A percentile compares a stretch with the other conserved stretches of the same genome.
Evolutionary conservation across 176 grass and related monocot species (phyloP).

Genomic region (Oryza punctata): DNA sequence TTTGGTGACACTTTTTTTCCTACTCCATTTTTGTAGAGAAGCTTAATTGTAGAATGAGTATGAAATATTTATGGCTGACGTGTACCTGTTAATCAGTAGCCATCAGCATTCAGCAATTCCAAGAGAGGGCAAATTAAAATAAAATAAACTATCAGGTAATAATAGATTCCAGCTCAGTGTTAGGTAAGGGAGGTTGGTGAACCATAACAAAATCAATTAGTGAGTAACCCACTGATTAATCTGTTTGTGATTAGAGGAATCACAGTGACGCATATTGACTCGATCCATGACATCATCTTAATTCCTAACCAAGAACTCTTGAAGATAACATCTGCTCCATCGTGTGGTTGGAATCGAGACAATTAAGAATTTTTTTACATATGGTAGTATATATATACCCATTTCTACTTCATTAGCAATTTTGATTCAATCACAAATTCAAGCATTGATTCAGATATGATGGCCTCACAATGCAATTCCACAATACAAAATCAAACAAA

Average conservation of each 20-base stretch:
- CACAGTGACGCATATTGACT: neutral
- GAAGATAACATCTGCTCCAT: too few relatives aligned
- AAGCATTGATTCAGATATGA: too few relatives aligned
- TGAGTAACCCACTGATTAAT: neutral
- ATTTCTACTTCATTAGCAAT: too few relatives aligned
- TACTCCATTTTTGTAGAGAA: neutral
- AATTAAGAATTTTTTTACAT: too few relatives aligned
- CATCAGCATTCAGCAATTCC: neutral
- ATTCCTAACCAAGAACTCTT: too few relatives aligned
- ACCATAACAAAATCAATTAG: neutral
- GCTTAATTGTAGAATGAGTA: neutral
- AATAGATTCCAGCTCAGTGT: neutral
- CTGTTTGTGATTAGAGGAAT: neutral
- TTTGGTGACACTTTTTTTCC: neutral
- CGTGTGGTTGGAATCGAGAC: too few relatives aligned
- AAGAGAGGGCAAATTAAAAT: neutral
- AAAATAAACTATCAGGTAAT: neutral
- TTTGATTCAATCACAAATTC: too few relatives aligned
- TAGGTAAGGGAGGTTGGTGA: slow-evolving; percentile 1
- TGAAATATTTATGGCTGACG: neutral
- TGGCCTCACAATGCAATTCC: too few relatives aligned
- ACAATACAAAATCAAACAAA: too few relatives aligned
- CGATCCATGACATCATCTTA: neutral
- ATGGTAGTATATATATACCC: too few relatives aligned
- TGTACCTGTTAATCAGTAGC: neutral